Evolutionary conservation across 768 basidiomycete species (phyloP).

Genomic region (Cyclocybe aegerita): DNA sequence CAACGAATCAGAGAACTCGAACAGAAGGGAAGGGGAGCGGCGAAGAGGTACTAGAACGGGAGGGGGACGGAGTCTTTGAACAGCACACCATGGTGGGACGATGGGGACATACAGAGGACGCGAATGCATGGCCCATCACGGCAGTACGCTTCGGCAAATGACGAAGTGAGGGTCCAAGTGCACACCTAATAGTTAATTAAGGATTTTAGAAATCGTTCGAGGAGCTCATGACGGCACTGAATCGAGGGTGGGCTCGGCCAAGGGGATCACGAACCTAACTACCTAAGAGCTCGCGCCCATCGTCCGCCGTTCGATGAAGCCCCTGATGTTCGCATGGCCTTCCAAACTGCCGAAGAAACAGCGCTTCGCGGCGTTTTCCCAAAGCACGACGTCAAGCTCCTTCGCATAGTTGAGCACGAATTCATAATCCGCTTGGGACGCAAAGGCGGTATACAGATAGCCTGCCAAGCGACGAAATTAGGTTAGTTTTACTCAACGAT

Average conservation of each 20-base stretch:
- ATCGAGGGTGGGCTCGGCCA: conserved; percentile 14
- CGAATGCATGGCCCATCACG: conserved; percentile 3
- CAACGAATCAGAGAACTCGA: no score
- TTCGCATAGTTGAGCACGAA: conserved; percentile 84
- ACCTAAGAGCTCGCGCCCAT: conserved; percentile 18
- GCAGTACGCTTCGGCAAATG: not conserved
- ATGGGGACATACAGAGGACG: conserved; percentile 11
- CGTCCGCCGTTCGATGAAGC: conserved; percentile 75
- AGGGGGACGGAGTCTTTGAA: not conserved
- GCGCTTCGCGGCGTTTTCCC: conserved; percentile 73
- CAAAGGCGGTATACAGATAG: conserved; percentile 86
- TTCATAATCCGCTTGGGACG: conserved; percentile 85
- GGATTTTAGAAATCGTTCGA: conserved; percentile 18
- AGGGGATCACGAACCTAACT: conserved; percentile 19
- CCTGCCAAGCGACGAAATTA: conserved; percentile 43
- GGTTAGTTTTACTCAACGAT: conserved; percentile 22
- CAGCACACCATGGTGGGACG: not conserved
- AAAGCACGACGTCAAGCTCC: conserved; percentile 77
- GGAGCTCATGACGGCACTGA: conserved; percentile 17
- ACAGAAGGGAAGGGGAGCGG: not conserved
- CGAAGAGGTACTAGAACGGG: conserved; percentile 1
- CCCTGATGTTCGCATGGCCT: conserved; percentile 75
- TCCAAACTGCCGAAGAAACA: conserved; percentile 83
- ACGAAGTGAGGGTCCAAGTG: conserved; percentile 12
- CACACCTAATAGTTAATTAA: conserved; percentile 25